Evolutionary conservation across 257 asterid species (phyloP).

Genomic region (Fraxinus quadrangulata): DNA sequence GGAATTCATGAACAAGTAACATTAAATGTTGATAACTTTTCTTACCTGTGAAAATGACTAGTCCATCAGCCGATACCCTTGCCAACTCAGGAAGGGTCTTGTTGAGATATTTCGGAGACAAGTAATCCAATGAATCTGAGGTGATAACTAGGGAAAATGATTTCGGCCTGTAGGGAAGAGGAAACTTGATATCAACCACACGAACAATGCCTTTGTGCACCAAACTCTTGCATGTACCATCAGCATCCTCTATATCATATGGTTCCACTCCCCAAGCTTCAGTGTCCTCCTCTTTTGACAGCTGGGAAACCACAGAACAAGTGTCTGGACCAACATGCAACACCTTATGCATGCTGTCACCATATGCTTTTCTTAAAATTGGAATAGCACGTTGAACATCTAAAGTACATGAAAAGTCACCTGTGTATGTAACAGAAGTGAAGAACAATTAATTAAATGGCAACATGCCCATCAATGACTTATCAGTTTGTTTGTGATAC

Average conservation of each 20-base stretch:
- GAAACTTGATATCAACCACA: slow-evolving; percentile 52
- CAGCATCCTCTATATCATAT: slow-evolving; percentile 51
- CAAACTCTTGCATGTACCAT: slow-evolving; percentile 40
- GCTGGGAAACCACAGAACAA: slow-evolving; percentile 48
- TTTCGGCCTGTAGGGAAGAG: slow-evolving; percentile 54
- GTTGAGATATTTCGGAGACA: slow-evolving; percentile 63
- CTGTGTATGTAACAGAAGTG: slow-evolving; percentile 32
- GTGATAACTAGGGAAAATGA: slow-evolving; percentile 53
- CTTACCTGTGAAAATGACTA: slow-evolving; percentile 53
- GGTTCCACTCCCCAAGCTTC: slow-evolving; percentile 64
- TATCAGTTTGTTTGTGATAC: slow-evolving; percentile 2
- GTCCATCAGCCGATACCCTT: slow-evolving; percentile 50
- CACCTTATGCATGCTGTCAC: slow-evolving; percentile 54
- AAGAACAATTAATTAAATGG: slow-evolving; percentile 6
- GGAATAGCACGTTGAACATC: slow-evolving; percentile 55
- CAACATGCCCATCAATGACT: slow-evolving; percentile 1
- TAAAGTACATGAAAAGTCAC: slow-evolving; percentile 45
- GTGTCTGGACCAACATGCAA: slow-evolving; percentile 61
- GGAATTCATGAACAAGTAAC: slow-evolving; percentile 1
- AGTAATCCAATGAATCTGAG: slow-evolving; percentile 56
- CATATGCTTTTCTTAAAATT: slow-evolving; percentile 44
- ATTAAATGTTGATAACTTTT: slow-evolving; percentile 14
- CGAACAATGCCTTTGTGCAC: slow-evolving; percentile 56
- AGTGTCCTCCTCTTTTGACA: slow-evolving; percentile 40
- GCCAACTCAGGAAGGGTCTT: slow-evolving; percentile 51